Evolutionary conservation across 345 rosid genomes (phyloP).

Genomic region (Eucalyptus regnans): DNA sequence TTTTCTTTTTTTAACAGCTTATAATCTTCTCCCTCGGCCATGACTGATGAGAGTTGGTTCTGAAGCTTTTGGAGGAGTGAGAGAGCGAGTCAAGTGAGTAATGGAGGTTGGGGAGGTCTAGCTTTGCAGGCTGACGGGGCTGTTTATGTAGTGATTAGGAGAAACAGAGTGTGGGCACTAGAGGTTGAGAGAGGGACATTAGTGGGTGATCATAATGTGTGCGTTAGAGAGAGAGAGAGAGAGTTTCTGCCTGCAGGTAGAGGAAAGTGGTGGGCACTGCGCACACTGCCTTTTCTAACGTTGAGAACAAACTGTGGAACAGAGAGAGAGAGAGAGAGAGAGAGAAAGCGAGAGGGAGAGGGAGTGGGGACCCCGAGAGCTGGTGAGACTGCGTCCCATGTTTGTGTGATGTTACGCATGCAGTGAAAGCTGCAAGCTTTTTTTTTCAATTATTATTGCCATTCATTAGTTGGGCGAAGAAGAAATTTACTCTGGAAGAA

Average conservation of each 20-base stretch:
- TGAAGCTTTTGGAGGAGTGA: not conserved
- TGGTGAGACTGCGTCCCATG: not conserved
- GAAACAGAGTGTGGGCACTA: not conserved
- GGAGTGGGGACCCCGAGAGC: not conserved
- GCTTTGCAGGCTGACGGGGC: not conserved
- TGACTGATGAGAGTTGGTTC: not conserved
- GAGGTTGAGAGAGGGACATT: not conserved
- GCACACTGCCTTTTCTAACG: not conserved
- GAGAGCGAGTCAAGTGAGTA: not conserved
- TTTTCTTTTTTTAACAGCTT: not conserved
- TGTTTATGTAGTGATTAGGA: not conserved
- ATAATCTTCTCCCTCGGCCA: not conserved
- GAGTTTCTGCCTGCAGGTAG: not conserved
- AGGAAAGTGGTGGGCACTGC: not conserved
- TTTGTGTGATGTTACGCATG: not conserved
- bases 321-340: not conserved
- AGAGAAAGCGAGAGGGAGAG: not conserved
- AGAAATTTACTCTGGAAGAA: not conserved
- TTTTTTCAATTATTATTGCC: not conserved
- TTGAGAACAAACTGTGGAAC: not conserved
- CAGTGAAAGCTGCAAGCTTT: not conserved
- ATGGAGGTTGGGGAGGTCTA: not conserved
- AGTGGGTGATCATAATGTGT: not conserved
- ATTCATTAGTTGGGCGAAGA: not conserved
- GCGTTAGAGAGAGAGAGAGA: not conserved